These are phyloP conservation scores for Myxozyma udenii DNA, from an alignment of 805 yeast species.

Conservation along the genomic window DNA sequence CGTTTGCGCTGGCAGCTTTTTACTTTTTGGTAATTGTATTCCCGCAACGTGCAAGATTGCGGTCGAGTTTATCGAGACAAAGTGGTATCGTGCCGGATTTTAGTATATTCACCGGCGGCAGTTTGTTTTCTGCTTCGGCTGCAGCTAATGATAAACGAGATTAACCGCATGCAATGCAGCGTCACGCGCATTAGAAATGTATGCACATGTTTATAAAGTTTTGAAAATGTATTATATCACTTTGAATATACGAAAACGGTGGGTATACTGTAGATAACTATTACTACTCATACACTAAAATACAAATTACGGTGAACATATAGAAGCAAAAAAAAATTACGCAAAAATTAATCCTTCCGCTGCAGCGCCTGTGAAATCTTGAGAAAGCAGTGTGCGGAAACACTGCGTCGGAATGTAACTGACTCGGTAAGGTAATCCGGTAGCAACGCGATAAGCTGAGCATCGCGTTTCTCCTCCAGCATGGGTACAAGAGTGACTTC, in stretches of 20 bases:
- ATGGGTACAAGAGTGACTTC: slow-evolving; percentile 32
- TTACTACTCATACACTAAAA: too few species aligned
- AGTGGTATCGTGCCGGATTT: slow-evolving; percentile 25
- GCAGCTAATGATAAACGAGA: slow-evolving; percentile 16
- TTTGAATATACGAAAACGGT: too few species aligned
- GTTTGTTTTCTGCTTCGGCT: background rate
- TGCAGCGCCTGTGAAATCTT: slow-evolving; percentile 34
- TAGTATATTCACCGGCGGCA: slow-evolving; percentile 14
- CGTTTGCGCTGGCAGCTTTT: slow-evolving; percentile 24
- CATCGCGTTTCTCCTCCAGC: slow-evolving; percentile 31
- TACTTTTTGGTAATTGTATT: slow-evolving; percentile 29
- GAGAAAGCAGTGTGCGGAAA: slow-evolving; percentile 33
- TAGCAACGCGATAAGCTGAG: slow-evolving; percentile 22
- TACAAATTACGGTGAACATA: too few species aligned
- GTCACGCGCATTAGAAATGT: background rate
- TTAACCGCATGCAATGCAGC: background rate
- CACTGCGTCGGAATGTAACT: slow-evolving; percentile 30
- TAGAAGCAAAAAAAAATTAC: too few species aligned
- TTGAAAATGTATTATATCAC: too few species aligned
- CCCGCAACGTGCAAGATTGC: slow-evolving; percentile 28
- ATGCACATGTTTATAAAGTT: too few species aligned
- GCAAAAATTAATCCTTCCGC: too few species aligned
- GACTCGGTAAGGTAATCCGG: slow-evolving; percentile 36
- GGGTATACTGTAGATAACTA: too few species aligned
- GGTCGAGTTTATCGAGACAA: slow-evolving; percentile 15